Evolutionary conservation across 345 rosid genomes (phyloP).

Genomic region (Camelina hispida): DNA sequence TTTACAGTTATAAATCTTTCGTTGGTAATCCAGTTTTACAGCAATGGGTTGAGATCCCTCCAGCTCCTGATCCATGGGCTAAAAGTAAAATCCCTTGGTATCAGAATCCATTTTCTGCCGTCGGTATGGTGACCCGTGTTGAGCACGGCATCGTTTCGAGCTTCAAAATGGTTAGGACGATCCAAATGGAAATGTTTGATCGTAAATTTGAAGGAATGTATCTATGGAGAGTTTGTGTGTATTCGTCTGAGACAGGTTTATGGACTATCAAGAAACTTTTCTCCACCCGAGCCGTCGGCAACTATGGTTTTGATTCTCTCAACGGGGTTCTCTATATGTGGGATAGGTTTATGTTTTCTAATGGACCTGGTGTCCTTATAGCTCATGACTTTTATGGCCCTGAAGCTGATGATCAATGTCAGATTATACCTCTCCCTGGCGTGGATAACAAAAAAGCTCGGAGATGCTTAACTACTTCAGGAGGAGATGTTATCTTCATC

Average conservation of each 20-base stretch:
- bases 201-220: not conserved
- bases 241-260: not conserved
- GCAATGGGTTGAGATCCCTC: not conserved
- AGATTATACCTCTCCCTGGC: not conserved
- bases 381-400: conserved; percentile 1
- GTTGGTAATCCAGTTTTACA: not conserved
- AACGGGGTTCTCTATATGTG: not conserved
- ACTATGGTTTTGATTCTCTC: not conserved
- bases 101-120: not conserved
- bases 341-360: not conserved
- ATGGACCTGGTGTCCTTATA: not conserved
- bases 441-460: not conserved
- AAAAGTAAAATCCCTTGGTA: not conserved
- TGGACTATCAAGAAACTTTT: not conserved
- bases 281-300: not conserved
- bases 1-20: not conserved
- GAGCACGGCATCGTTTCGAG: not conserved
- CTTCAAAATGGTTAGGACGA: not conserved
- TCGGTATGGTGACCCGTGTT: not conserved
- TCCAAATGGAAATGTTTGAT: not conserved
- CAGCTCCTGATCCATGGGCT: not conserved
- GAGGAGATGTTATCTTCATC: not conserved
- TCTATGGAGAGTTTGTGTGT: not conserved
- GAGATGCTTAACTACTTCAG: not conserved
- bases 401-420: not conserved